These are phyloP conservation scores for Schoenoplectus triqueter DNA, from an alignment of 202 grass and related monocot species.

Conservation along the genomic window DNA sequence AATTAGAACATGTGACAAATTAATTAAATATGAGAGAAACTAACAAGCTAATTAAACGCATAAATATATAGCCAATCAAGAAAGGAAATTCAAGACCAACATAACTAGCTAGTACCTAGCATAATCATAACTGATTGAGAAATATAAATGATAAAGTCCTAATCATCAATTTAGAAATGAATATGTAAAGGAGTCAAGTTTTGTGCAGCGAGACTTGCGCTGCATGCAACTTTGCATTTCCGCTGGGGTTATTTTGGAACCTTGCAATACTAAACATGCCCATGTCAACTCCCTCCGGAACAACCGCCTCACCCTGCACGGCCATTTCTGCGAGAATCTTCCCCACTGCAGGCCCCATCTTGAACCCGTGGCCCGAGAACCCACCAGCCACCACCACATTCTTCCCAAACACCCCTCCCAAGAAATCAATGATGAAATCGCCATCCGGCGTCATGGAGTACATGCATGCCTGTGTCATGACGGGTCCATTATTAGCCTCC, in stretches of 20 bases:
- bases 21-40: not conserved
- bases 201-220: slow-evolving; percentile 27
- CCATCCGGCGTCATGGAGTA: slow-evolving; percentile 84
- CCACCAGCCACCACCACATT: slow-evolving; percentile 75
- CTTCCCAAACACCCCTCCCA: slow-evolving; percentile 70
- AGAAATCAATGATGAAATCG: slow-evolving; percentile 72
- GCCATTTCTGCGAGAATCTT: slow-evolving; percentile 75
- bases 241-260: slow-evolving; percentile 54
- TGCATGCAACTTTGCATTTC: slow-evolving; percentile 46
- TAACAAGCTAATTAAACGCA: not conserved
- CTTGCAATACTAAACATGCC: slow-evolving; percentile 49
- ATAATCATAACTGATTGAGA: slow-evolving; percentile 10
- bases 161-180: not conserved
- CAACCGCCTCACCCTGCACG: slow-evolving; percentile 47
- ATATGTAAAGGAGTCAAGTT: not conserved
- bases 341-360: slow-evolving; percentile 68
- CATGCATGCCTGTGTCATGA: slow-evolving; percentile 76
- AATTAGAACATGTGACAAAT: not conserved
- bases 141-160: slow-evolving; percentile 9
- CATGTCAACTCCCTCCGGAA: slow-evolving; percentile 58
- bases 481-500: slow-evolving; percentile 54
- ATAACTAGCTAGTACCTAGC: not conserved
- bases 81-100: not conserved
- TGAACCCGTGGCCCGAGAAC: slow-evolving; percentile 86
- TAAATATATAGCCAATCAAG: not conserved